These are phyloP conservation scores for Lenwebbia sp. DNA, from an alignment of 345 rosid genomes.

Conservation along the genomic window DNA sequence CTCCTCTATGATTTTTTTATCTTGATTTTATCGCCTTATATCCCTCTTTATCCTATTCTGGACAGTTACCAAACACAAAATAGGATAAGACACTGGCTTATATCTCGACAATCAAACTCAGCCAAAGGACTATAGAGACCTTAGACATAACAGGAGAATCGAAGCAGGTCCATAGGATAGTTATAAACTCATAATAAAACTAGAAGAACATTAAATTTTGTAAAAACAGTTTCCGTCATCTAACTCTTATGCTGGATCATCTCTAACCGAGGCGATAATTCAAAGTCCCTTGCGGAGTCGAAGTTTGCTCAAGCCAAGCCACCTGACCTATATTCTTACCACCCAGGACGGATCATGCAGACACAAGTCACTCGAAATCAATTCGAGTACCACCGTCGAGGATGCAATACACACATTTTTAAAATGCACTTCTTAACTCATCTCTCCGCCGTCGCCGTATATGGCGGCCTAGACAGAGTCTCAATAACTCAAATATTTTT, in stretches of 20 bases:
- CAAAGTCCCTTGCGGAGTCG: background rate
- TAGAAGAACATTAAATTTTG: background rate
- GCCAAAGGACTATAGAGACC: too few species aligned
- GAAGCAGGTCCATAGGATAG: too few species aligned
- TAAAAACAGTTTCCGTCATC: background rate
- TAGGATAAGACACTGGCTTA: too few species aligned
- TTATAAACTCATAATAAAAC: too few species aligned
- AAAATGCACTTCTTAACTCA: background rate
- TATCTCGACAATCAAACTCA: too few species aligned
- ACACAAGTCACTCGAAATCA: background rate
- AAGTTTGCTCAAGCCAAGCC: background rate
- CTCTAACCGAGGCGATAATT: background rate
- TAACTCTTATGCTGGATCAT: background rate
- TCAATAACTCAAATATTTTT: background rate
- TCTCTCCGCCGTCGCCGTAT: fast-evolving
- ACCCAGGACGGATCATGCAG: background rate
- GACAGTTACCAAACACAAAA: too few species aligned
- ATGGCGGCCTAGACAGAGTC: background rate
- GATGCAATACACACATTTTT: fast-evolving
- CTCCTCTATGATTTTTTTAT: too few species aligned
- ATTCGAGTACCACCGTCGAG: background rate
- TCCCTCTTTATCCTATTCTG: too few species aligned
- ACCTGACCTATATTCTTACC: background rate
- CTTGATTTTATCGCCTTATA: too few species aligned
- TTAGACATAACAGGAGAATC: too few species aligned